Conservation (phyloP, 2,329 filamentous ascomycete species). For the Microcyclospora tardicrescens region DNA sequence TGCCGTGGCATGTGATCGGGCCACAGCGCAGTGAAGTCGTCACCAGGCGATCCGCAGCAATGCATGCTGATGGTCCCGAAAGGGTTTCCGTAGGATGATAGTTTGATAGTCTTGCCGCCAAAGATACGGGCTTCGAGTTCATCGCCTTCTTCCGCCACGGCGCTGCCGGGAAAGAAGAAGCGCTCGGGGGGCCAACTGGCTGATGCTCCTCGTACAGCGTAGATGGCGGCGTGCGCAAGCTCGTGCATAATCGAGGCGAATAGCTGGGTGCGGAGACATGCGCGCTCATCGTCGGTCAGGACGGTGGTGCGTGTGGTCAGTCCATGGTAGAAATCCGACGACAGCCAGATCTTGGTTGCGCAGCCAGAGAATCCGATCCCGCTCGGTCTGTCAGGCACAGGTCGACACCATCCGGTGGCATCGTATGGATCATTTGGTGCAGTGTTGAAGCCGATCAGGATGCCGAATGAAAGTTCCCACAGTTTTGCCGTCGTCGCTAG, state of each 20-base stretch:
- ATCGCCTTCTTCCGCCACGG: constrained; percentile 1
- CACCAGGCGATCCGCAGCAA: no score
- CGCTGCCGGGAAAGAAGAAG: constrained; percentile 2
- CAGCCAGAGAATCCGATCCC: not conserved
- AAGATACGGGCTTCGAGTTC: constrained; percentile 3
- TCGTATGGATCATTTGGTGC: no score
- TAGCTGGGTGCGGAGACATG: constrained; percentile 1
- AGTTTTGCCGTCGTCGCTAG: no score
- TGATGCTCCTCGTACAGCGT: not conserved
- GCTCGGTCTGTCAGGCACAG: no score
- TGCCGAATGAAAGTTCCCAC: no score
- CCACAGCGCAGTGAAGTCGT: no score
- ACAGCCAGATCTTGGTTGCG: not conserved
- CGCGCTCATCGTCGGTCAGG: not conserved
- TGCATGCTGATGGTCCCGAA: no score
- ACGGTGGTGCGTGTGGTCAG: not conserved
- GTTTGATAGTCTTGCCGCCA: not conserved
- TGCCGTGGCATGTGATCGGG: no score
- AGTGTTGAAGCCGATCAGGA: no score
- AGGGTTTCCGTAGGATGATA: no score
- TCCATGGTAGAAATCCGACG: constrained; percentile 1
- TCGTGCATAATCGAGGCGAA: constrained; percentile 1
- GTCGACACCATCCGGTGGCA: no score
- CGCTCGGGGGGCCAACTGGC: not conserved
- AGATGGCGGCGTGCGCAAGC: constrained; percentile 2